These are phyloP conservation scores for Clavispora vitiphila DNA, from an alignment of 805 yeast genomes.

Conservation along the genomic window DNA sequence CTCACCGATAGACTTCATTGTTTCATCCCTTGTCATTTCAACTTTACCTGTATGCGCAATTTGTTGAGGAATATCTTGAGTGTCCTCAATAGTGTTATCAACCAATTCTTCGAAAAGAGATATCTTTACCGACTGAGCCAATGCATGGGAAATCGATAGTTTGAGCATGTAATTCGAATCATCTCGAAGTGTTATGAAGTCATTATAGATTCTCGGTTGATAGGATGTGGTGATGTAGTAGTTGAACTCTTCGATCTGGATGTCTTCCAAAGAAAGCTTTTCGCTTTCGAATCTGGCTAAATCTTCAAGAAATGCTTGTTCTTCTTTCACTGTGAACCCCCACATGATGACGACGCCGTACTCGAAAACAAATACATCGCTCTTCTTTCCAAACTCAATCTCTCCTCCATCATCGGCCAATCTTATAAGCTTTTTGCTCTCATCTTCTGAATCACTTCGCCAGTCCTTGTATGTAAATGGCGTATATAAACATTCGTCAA, in stretches of 20 bases:
- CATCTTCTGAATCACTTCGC: constrained; percentile 48
- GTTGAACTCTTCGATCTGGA: constrained; percentile 91
- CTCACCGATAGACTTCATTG: constrained; percentile 97
- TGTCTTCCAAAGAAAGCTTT: constrained; percentile 84
- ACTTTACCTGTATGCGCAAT: constrained; percentile 94
- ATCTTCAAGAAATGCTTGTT: constrained; percentile 72
- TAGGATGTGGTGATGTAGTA: constrained; percentile 90
- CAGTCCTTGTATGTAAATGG: constrained; percentile 82
- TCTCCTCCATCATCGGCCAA: constrained; percentile 95
- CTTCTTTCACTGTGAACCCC: constrained; percentile 90
- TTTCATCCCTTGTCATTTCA: constrained; percentile 87
- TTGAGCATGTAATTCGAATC: constrained; percentile 88
- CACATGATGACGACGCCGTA: constrained; percentile 97
- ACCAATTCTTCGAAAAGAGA: constrained; percentile 94
- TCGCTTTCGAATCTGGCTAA: constrained; percentile 89
- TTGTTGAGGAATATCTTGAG: constrained; percentile 95
- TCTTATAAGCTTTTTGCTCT: constrained; percentile 45
- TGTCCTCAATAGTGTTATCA: constrained; percentile 94
- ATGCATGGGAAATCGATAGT: constrained; percentile 89
- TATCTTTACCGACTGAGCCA: constrained; percentile 92
- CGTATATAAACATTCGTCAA: constrained; percentile 93
- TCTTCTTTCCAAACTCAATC: constrained; percentile 75
- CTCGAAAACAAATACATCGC: constrained; percentile 85
- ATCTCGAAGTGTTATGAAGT: constrained; percentile 87
- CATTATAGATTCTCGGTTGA: constrained; percentile 94